A percentile compares a stretch with the other conserved stretches of the same genome.
These are phyloP conservation scores for Ganoderma meredithae DNA, from an alignment of 1,284 basidiomycete species.

Conservation along the genomic window DNA sequence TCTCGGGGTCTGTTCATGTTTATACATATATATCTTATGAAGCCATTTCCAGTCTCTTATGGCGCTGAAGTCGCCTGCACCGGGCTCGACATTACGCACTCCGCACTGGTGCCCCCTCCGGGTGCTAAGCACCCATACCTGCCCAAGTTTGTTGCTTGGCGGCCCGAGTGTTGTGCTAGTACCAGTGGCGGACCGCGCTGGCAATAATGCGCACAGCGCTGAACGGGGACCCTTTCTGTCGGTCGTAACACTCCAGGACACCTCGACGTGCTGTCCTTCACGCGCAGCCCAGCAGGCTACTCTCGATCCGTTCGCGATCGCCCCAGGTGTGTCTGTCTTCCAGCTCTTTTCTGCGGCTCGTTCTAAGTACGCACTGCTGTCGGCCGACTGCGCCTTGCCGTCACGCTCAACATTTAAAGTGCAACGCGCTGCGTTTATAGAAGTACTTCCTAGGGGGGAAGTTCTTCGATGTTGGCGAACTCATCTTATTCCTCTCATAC, in stretches of 20 bases:
- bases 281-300: background rate
- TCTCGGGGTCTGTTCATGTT: background rate
- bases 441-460: background rate
- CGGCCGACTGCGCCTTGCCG: slow-evolving; percentile 2
- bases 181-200: background rate
- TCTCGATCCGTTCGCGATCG: slow-evolving; percentile 6
- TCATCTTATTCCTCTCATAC: background rate
- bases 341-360: background rate
- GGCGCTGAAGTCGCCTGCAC: background rate
- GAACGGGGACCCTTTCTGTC: background rate
- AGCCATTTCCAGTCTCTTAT: too few species aligned
- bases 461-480: background rate
- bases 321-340: slow-evolving; percentile 4
- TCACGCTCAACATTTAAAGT: background rate
- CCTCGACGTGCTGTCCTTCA: background rate
- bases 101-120: background rate
- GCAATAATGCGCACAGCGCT: background rate
- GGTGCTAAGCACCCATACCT: background rate
- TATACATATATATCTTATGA: background rate
- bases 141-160: background rate
- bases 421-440: background rate
- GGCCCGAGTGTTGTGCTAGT: background rate
- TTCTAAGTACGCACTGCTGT: background rate
- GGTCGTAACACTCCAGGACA: background rate
- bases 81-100: background rate